Evolutionary conservation across 306 rosid genomes (phyloP).

Genomic region (Arachis stenosperma): DNA sequence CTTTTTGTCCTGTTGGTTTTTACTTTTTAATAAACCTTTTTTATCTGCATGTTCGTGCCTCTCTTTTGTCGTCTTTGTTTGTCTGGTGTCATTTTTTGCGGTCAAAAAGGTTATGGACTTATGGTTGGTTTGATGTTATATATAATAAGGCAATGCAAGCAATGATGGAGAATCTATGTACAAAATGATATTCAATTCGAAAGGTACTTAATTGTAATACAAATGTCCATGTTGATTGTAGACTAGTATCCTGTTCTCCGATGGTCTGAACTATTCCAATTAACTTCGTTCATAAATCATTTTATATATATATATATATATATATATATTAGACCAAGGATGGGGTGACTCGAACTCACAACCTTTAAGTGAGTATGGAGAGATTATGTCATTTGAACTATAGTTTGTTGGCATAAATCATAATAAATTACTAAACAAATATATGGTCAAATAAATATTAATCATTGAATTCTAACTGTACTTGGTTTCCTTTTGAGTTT

Average conservation of each 20-base stretch:
- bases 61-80: constrained; percentile 24
- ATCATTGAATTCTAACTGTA: neutral
- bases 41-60: neutral
- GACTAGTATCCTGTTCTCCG: neutral
- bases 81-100: neutral
- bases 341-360: no score
- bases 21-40: constrained; percentile 7
- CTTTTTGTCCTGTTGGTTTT: constrained; percentile 19
- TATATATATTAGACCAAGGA: no score
- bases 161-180: neutral
- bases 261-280: neutral
- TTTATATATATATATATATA: no score
- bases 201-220: neutral
- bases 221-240: neutral
- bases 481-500: neutral
- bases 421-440: no score
- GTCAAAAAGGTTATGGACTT: neutral
- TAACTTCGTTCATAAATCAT: neutral
- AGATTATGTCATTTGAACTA: no score
- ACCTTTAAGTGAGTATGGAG: no score
- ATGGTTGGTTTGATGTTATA: neutral
- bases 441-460: neutral
- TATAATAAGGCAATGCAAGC: constrained; percentile 6
- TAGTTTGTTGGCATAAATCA: no score
- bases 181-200: neutral